These are phyloP conservation scores for Quercus mongolica DNA, from an alignment of 306 rosid genomes.

Conservation along the genomic window DNA sequence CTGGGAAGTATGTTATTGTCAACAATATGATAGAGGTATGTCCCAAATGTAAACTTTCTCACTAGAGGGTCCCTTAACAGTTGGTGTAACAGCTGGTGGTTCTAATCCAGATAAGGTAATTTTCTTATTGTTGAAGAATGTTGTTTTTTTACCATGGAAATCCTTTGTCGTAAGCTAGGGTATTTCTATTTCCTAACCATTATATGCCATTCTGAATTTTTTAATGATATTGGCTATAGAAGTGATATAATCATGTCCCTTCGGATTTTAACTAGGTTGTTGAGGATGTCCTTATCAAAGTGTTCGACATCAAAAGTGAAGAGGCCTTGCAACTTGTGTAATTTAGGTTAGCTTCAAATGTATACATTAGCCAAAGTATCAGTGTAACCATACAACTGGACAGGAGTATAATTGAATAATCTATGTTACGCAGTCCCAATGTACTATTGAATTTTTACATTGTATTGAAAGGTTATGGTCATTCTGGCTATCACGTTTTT, in stretches of 20 bases:
- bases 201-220: neutral
- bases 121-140: neutral
- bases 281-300: conserved; percentile 76
- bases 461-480: neutral
- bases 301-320: conserved; percentile 76
- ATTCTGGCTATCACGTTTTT: neutral
- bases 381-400: conserved; percentile 26
- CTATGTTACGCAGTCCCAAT: conserved; percentile 6
- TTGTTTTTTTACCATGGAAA: neutral
- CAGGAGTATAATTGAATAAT: neutral
- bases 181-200: neutral
- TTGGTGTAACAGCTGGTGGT: conserved; percentile 93
- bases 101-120: conserved; percentile 97
- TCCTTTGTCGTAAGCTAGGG: neutral
- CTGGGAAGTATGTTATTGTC: too few relatives aligned
- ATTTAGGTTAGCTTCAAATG: conserved; percentile 10
- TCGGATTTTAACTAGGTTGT: conserved; percentile 53
- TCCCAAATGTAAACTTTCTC: conserved; percentile 33
- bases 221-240: neutral
- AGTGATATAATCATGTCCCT: neutral
- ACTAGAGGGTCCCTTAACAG: conserved; percentile 73
- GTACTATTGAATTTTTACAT: conserved; percentile 7
- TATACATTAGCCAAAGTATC: neutral
- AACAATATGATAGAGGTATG: too few relatives aligned
- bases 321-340: conserved; percentile 64